Conservation (phyloP, 1,284 basidiomycete genomes). For the Vanrija sp. region DNA sequence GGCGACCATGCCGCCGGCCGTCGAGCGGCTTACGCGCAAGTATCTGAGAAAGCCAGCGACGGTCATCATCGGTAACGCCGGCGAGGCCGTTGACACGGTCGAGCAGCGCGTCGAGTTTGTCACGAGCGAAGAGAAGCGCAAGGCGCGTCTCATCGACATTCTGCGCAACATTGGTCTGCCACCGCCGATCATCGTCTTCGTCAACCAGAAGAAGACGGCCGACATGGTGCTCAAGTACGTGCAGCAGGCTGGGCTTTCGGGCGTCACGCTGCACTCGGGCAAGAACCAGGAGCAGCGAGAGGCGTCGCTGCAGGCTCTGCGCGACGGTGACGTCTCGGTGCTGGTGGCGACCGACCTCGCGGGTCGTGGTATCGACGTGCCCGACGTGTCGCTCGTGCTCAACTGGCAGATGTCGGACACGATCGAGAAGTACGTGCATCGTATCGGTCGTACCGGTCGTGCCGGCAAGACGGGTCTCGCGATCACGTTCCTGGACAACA, state of each 20-base stretch:
- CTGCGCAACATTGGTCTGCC: constrained; percentile 76
- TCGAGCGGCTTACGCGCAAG: constrained; percentile 88
- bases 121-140: constrained; percentile 88
- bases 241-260: constrained; percentile 73
- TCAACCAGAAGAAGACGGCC: constrained; percentile 98
- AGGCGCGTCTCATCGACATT: constrained; percentile 74
- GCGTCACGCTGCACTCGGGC: constrained; percentile 88
- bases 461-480: constrained; percentile 90
- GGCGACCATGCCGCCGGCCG: constrained; percentile 95
- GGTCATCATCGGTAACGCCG: constrained; percentile 96
- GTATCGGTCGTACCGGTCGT: constrained; percentile 96
- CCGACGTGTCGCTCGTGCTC: constrained; percentile 87
- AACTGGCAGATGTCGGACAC: constrained; percentile 96
- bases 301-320: constrained; percentile 77
- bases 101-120: constrained; percentile 96
- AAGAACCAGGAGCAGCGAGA: constrained; percentile 98
- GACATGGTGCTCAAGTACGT: constrained; percentile 94
- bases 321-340: constrained; percentile 75
- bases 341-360: constrained; percentile 97
- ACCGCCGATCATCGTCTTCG: constrained; percentile 96
- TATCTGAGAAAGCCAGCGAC: constrained; percentile 89
- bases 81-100: constrained; percentile 94
- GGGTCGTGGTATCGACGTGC: constrained; percentile 96
- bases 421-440: constrained; percentile 89
- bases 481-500: constrained; percentile 92